phyloP scores from a whole-genome alignment of 805 yeast species.

The Ogataea saltuana region DNA sequence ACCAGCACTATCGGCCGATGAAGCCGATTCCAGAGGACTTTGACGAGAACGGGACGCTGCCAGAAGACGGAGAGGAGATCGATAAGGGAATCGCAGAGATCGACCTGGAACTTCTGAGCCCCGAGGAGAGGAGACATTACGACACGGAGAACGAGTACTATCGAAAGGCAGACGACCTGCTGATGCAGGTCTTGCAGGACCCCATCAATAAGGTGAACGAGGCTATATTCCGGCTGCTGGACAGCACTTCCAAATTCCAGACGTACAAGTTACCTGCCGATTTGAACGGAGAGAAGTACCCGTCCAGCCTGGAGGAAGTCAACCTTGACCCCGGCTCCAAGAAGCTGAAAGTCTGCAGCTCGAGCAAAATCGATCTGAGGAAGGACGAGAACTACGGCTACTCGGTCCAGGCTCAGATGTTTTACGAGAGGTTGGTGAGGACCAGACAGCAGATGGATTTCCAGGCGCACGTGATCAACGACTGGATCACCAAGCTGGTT shows the following conservation, averaged over 20 bases:
- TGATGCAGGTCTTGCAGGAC: conserved; percentile 52
- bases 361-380: background rate
- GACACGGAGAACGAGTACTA: conserved; percentile 54
- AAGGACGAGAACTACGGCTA: conserved; percentile 18
- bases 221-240: conserved; percentile 26
- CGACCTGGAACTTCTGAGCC: conserved; percentile 26
- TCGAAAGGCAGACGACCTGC: conserved; percentile 58
- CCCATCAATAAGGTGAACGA: conserved; percentile 40
- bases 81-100: conserved; percentile 25
- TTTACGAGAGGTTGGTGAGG: conserved; percentile 30
- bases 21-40: conserved; percentile 34
- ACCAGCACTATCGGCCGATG: conserved; percentile 49
- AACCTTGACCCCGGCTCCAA: no score
- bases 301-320: no score
- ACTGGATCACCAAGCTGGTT: conserved; percentile 49
- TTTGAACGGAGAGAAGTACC: no score
- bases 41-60: conserved; percentile 30
- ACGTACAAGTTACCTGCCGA: no score
- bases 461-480: conserved; percentile 53
- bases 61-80: conserved; percentile 26
- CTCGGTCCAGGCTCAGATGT: conserved; percentile 23
- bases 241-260: conserved; percentile 15
- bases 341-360: conserved; percentile 10
- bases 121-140: conserved; percentile 37
- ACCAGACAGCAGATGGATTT: conserved; percentile 42